Percentiles rank a stretch among this genome's conserved stretches.
phyloP scores from a whole-genome alignment of 2,329 filamentous ascomycete genomes.

The Chaetothyriales sp. region DNA sequence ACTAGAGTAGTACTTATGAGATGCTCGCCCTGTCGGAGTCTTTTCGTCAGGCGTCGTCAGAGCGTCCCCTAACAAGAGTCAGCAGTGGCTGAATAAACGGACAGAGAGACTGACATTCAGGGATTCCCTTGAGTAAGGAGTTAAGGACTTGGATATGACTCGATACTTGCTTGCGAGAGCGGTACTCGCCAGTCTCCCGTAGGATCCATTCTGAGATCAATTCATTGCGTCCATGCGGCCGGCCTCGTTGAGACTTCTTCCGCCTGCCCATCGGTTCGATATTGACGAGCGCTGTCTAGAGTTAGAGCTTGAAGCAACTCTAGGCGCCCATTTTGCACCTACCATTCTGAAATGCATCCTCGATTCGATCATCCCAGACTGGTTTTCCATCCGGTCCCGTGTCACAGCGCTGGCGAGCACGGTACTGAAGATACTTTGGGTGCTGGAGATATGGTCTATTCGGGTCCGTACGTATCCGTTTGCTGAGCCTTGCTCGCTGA shows the following conservation, averaged over 20 bases:
- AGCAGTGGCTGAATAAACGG: not conserved
- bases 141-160: conserved; percentile 50
- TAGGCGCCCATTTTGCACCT: conserved; percentile 12
- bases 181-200: conserved; percentile 37
- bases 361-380: conserved; percentile 32
- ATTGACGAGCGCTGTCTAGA: conserved; percentile 33
- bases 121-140: conserved; percentile 37
- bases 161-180: conserved; percentile 46
- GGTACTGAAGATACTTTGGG: conserved; percentile 29
- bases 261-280: conserved; percentile 43
- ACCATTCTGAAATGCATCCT: conserved; percentile 36
- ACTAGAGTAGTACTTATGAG: conserved; percentile 12
- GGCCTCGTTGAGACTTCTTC: conserved; percentile 37
- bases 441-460: conserved; percentile 12
- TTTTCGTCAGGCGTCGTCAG: not conserved
- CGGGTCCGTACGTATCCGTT: not conserved
- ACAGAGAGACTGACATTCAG: conserved; percentile 31
- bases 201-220: conserved; percentile 44
- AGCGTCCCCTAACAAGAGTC: not conserved
- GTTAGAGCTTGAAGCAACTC: conserved; percentile 1
- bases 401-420: conserved; percentile 28
- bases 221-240: conserved; percentile 45
- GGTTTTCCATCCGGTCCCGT: conserved; percentile 29
- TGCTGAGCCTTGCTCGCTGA: not conserved
- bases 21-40: not conserved